These are phyloP conservation scores for Epithemia pelagica DNA, from an alignment of 108 stramenopile genomes.

Conservation along the genomic window DNA sequence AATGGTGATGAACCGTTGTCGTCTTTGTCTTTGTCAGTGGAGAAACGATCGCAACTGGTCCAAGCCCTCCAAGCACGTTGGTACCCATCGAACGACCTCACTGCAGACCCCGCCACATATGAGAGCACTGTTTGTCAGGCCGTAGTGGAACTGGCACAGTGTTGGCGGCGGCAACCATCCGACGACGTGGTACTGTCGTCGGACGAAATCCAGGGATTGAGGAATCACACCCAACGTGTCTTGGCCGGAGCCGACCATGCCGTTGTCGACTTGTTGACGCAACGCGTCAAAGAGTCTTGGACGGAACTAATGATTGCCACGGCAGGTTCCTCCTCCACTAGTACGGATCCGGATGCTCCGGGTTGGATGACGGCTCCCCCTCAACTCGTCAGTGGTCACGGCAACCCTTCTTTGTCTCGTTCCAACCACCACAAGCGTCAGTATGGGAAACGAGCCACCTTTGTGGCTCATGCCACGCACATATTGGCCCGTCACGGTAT, in stretches of 20 bases:
- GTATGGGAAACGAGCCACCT: neutral
- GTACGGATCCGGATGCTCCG: neutral
- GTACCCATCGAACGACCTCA: too few species aligned
- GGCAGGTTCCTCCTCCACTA: slow-evolving; percentile 23
- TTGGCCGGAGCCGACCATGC: slow-evolving; percentile 2
- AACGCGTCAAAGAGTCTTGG: neutral
- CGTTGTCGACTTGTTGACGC: neutral
- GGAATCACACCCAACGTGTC: slow-evolving; percentile 9
- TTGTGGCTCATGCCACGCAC: slow-evolving; percentile 3
- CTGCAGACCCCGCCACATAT: slow-evolving; percentile 4
- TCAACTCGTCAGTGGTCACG: neutral
- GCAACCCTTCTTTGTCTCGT: neutral
- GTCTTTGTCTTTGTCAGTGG: slow-evolving; percentile 2
- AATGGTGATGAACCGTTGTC: neutral
- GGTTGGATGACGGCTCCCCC: neutral
- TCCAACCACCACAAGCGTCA: neutral
- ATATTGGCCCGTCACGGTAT: slow-evolving; percentile 17
- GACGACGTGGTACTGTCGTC: neutral
- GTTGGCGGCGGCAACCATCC: slow-evolving; percentile 8
- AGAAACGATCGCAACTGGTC: slow-evolving; percentile 6
- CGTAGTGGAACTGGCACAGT: slow-evolving; percentile 30
- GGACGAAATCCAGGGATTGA: neutral
- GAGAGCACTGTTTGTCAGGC: slow-evolving; percentile 25
- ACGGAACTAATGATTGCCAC: neutral
- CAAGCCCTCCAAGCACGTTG: slow-evolving; percentile 12